Percentiles rank a stretch among this genome's conserved stretches.
phyloP scores from a whole-genome alignment of 2,329 filamentous ascomycete genomes.

The Aschersonia sp. region DNA sequence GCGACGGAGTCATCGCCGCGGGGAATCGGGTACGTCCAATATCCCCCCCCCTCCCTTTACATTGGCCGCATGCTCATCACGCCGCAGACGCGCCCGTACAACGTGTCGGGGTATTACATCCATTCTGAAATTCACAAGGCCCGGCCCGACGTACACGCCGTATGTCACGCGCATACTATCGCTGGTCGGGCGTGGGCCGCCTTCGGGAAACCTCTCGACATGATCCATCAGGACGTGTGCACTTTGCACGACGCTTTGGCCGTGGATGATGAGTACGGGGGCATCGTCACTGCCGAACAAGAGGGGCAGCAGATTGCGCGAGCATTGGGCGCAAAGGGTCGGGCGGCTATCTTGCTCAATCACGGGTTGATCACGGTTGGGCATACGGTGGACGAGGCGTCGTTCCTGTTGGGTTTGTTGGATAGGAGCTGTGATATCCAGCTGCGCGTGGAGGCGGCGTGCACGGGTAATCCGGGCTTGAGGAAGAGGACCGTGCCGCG shows the following conservation, averaged over 20 bases:
- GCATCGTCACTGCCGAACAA: conserved; percentile 41
- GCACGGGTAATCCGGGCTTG: conserved; percentile 23
- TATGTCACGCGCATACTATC: conserved; percentile 55
- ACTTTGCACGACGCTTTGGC: conserved; percentile 46
- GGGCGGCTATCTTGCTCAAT: conserved; percentile 52
- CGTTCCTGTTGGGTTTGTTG: conserved; percentile 53
- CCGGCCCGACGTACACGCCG: conserved; percentile 48
- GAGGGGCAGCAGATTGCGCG: conserved; percentile 51
- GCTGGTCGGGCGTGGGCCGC: conserved; percentile 54
- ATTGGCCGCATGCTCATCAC: not conserved
- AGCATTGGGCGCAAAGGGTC: conserved; percentile 39
- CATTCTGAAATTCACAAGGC: conserved; percentile 55
- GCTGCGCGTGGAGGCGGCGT: conserved; percentile 51
- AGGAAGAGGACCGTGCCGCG: conserved; percentile 25
- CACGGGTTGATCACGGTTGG: conserved; percentile 62
- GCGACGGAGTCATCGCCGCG: conserved; percentile 44
- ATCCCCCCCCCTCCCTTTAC: not conserved
- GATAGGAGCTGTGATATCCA: conserved; percentile 58
- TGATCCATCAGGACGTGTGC: conserved; percentile 55
- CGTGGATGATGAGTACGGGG: conserved; percentile 43
- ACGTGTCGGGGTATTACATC: conserved; percentile 56
- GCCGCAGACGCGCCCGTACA: conserved; percentile 36
- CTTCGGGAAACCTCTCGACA: conserved; percentile 51
- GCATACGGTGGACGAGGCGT: conserved; percentile 58
- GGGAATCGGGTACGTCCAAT: conserved; percentile 32